Evolutionary conservation across 2,329 filamentous ascomycete species (phyloP), one percentile per base, ranked within the genome.

Genomic region (Fusarium buharicum): DNA sequence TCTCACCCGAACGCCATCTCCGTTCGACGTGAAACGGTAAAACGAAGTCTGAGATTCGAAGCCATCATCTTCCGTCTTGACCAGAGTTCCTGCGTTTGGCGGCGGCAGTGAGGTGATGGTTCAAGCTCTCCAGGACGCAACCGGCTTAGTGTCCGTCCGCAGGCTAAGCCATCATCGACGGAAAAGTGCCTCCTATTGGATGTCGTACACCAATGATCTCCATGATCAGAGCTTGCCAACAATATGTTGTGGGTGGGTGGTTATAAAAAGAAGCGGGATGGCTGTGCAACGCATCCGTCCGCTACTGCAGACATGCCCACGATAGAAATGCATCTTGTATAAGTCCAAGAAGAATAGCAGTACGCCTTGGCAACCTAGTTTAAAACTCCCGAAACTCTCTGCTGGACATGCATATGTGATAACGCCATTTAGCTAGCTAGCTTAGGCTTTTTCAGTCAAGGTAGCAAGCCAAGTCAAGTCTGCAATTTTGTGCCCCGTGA

Each of bases 221-320:
- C 50, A 65, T 55, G 38, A 37, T 44, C 41, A 60, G 48, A 44
- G 18, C 40, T 45, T 66, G 62, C 46, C 62, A 62, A 49, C 38
- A 37, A 39, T 37, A 43, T 45, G 39, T 47, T 17, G 47, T 33
- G 27, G 33, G 37, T 58, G 47, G 55, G 60, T 56, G 59, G 54
- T 67, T 68, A 70, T 64, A 69, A 70, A 70, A 70, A 70, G 68
- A 70, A 69, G 66, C 68, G 64, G 55, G 59, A 70, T 65, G 68
- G 68, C 68, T 66, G 68, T 70, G 68, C 68, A 70, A 61, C 64
- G 33, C 43, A 66, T 44, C 28, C 18, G 34, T 33, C 28, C 14
- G 18, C 36, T 47, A 59, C 43, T 54, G 18, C 33, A 43, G 17
- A 47, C 40, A 47, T 47, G 30, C 30, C 53, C 47, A 14, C 20